phyloP scores from a whole-genome alignment of 352 stramenopile genomes.

The Aphanomyces astaci region DNA sequence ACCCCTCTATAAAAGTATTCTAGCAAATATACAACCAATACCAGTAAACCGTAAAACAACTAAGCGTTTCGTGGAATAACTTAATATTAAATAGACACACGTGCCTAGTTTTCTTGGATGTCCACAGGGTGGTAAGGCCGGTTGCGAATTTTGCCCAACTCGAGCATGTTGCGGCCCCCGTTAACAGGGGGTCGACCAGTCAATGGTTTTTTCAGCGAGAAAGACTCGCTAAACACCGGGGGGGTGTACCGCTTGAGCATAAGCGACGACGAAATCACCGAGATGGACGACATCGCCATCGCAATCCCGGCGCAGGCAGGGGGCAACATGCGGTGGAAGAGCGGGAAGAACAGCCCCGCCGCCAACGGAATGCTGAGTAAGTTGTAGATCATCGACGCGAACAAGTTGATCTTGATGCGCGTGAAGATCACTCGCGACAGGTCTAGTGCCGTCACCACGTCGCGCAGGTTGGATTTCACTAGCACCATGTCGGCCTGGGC shows the following conservation, averaged over 20 bases:
- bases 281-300: conserved; percentile 85
- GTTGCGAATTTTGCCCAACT: background rate
- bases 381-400: conserved; percentile 86
- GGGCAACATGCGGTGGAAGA: conserved; percentile 78
- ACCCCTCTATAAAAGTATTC: no score
- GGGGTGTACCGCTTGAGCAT: conserved; percentile 70
- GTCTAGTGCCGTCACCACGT: conserved; percentile 79
- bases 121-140: background rate
- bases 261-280: conserved; percentile 76
- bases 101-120: background rate
- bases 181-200: background rate
- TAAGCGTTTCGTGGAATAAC: no score
- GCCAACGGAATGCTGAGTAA: conserved; percentile 72
- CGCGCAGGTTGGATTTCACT: conserved; percentile 74
- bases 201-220: background rate
- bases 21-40: no score
- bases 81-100: no score
- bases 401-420: conserved; percentile 82
- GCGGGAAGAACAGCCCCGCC: conserved; percentile 75
- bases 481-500: conserved; percentile 83
- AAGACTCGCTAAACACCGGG: conserved; percentile 25
- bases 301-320: conserved; percentile 75
- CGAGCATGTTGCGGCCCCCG: background rate
- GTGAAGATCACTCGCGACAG: conserved; percentile 71
- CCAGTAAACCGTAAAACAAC: no score